These are phyloP conservation scores for Bipolaris cookei DNA, from an alignment of 2,329 filamentous ascomycete genomes.

Conservation along the genomic window DNA sequence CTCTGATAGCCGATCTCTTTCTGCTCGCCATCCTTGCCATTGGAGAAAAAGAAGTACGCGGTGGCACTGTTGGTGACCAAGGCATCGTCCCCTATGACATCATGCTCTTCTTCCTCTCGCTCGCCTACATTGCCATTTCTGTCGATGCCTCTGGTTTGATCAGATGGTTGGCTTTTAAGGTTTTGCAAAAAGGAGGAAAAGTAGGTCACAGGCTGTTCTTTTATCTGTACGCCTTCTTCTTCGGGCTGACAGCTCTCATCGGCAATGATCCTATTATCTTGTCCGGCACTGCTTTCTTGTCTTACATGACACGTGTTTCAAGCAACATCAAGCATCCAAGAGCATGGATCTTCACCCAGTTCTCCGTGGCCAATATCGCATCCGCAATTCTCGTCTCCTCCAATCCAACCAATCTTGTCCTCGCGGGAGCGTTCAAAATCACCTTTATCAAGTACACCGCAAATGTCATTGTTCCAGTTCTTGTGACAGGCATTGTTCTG, in stretches of 20 bases:
- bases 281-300: slow-evolving; percentile 74
- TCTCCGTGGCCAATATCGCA: slow-evolving; percentile 73
- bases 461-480: slow-evolving; percentile 77
- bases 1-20: slow-evolving; percentile 73
- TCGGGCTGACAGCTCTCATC: slow-evolving; percentile 69
- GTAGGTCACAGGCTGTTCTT: slow-evolving; percentile 73
- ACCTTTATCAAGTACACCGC: slow-evolving; percentile 76
- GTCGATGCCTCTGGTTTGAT: slow-evolving; percentile 78
- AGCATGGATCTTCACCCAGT: slow-evolving; percentile 77
- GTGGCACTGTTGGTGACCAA: slow-evolving; percentile 69
- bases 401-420: slow-evolving; percentile 77
- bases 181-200: slow-evolving; percentile 70
- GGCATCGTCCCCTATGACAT: slow-evolving; percentile 74
- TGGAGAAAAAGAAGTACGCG: slow-evolving; percentile 69
- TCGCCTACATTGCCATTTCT: slow-evolving; percentile 78
- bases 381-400: slow-evolving; percentile 79
- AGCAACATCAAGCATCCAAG: slow-evolving; percentile 73
- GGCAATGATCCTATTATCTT: slow-evolving; percentile 79
- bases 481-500: slow-evolving; percentile 70
- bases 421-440: slow-evolving; percentile 74
- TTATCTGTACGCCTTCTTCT: slow-evolving; percentile 77
- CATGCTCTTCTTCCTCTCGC: slow-evolving; percentile 75
- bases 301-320: slow-evolving; percentile 78
- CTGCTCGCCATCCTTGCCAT: slow-evolving; percentile 73
- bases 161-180: slow-evolving; percentile 72